These are phyloP conservation scores for Penicillium griseofulvum DNA, from an alignment of 2,329 filamentous ascomycete genomes.

Conservation along the genomic window DNA sequence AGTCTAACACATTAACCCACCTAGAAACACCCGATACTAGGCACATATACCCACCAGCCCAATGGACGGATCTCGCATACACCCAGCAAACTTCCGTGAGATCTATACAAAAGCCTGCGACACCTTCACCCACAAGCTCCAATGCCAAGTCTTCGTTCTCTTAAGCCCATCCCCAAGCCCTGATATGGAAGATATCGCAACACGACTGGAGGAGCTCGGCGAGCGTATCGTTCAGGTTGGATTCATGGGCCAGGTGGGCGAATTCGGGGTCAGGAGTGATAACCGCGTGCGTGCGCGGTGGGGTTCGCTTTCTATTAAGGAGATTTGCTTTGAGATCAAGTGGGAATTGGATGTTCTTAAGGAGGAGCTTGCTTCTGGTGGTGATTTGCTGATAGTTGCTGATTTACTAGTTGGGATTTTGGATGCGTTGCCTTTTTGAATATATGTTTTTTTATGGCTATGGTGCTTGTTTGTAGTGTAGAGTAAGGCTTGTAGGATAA, in stretches of 20 bases:
- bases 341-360: background rate
- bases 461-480: background rate
- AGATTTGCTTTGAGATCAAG: slow-evolving; percentile 2
- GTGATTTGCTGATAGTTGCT: background rate
- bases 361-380: background rate
- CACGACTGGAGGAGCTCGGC: background rate
- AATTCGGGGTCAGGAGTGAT: background rate
- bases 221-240: background rate
- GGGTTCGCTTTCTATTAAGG: background rate
- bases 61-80: background rate
- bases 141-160: background rate
- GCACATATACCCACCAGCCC: background rate
- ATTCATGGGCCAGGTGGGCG: background rate
- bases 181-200: background rate
- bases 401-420: background rate
- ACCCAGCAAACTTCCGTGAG: background rate
- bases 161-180: background rate
- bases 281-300: background rate
- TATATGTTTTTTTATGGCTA: background rate
- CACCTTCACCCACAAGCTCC: slow-evolving; percentile 1
- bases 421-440: background rate
- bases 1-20: background rate
- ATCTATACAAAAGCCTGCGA: slow-evolving; percentile 1
- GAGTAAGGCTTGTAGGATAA: background rate
- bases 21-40: background rate